phyloP scores from a whole-genome alignment of 805 yeast genomes.

The Wickerhamomyces mucosus region DNA sequence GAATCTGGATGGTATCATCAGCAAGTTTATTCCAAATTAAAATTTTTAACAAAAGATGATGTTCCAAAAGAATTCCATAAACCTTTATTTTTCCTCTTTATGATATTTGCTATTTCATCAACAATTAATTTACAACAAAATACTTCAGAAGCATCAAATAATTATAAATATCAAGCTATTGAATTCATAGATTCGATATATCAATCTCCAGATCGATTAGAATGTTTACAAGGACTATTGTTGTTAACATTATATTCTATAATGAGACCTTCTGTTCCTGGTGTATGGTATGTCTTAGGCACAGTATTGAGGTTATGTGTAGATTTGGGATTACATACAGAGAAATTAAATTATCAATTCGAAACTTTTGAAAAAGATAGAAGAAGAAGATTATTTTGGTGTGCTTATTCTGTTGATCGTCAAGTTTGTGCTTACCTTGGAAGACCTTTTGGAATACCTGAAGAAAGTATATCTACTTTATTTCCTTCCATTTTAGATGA shows the following conservation, averaged over 20 bases:
- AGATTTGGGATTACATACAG: slow-evolving; percentile 79
- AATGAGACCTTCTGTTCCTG: slow-evolving; percentile 86
- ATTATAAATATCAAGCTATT: slow-evolving; percentile 61
- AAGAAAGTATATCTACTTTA: slow-evolving; percentile 59
- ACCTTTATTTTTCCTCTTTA: slow-evolving; percentile 61
- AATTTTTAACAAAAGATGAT: slow-evolving; percentile 8
- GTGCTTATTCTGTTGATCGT: slow-evolving; percentile 77
- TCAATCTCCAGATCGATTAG: slow-evolving; percentile 51
- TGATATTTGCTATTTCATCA: slow-evolving; percentile 74
- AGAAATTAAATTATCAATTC: slow-evolving; percentile 29
- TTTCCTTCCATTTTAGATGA: slow-evolving; percentile 76
- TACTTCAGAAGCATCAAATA: slow-evolving; percentile 54
- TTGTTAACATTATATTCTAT: slow-evolving; percentile 62
- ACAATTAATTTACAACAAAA: slow-evolving; percentile 64
- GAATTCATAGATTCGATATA: slow-evolving; percentile 48
- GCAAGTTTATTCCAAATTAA: slow-evolving; percentile 12
- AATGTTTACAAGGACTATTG: slow-evolving; percentile 63
- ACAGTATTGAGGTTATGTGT: slow-evolving; percentile 71
- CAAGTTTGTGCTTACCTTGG: slow-evolving; percentile 82
- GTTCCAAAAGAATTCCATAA: slow-evolving; percentile 41
- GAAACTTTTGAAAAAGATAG: slow-evolving; percentile 57
- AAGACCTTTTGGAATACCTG: slow-evolving; percentile 84
- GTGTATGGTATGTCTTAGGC: slow-evolving; percentile 88
- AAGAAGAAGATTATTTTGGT: slow-evolving; percentile 78
- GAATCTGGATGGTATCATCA: slow-evolving; percentile 37